Evolutionary conservation across 352 stramenopile genomes (phyloP).

Genomic region (Pythium angustatum): DNA sequence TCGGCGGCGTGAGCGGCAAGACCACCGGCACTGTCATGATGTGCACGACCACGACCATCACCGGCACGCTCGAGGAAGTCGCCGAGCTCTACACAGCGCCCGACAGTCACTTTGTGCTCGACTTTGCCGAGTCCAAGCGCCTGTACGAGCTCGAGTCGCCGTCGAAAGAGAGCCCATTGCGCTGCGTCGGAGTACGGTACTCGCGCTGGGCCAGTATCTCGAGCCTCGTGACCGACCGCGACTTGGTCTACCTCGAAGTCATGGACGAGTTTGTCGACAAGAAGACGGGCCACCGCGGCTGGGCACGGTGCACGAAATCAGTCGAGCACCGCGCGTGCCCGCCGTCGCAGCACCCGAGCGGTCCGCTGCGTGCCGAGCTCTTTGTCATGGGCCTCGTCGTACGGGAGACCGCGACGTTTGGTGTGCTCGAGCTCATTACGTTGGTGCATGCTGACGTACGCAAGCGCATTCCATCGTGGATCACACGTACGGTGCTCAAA

Average conservation of each 20-base stretch:
- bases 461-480: conserved; percentile 41
- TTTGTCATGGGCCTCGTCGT: conserved; percentile 61
- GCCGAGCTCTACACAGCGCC: conserved; percentile 52
- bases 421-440: conserved; percentile 56
- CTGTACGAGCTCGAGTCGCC: conserved; percentile 60
- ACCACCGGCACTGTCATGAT: conserved; percentile 54
- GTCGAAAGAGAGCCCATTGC: conserved; percentile 42
- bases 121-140: conserved; percentile 48
- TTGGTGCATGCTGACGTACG: conserved; percentile 58
- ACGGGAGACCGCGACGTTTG: conserved; percentile 53
- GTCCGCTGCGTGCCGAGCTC: conserved; percentile 52
- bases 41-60: conserved; percentile 54
- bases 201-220: conserved; percentile 57
- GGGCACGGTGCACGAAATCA: conserved; percentile 66
- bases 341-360: conserved; percentile 55
- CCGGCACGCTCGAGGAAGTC: conserved; percentile 64
- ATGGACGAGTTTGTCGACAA: conserved; percentile 72
- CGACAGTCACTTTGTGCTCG: conserved; percentile 46
- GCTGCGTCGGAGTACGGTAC: conserved; percentile 52
- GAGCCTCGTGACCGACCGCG: conserved; percentile 49
- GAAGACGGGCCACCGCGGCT: conserved; percentile 55
- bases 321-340: conserved; percentile 64
- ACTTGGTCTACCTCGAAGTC: conserved; percentile 62
- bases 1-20: conserved; percentile 31
- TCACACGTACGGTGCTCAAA: conserved; percentile 47